Evolutionary conservation across 1,284 basidiomycete genomes (phyloP).

Genomic region (Abortiporus biennis): DNA sequence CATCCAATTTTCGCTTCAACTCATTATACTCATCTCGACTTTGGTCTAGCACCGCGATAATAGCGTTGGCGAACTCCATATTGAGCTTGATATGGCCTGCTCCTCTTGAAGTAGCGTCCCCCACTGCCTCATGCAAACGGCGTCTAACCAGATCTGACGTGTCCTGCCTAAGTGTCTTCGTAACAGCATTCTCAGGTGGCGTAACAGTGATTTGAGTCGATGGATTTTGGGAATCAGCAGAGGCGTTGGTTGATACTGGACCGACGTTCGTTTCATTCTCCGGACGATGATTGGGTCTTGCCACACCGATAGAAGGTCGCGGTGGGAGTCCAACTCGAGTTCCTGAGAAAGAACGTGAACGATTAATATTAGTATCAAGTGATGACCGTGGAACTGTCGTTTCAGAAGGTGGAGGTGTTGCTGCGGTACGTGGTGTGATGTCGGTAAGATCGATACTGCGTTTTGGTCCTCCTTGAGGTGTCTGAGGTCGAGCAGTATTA

Average conservation of each 20-base stretch:
- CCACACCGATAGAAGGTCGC: conserved; percentile 4
- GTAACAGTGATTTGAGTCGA: conserved; percentile 39
- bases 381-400: no score
- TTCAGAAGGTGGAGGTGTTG: no score
- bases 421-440: no score
- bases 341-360: conserved; percentile 9
- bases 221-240: not conserved
- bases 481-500: not conserved
- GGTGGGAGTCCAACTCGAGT: conserved; percentile 4
- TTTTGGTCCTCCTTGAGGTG: not conserved
- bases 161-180: conserved; percentile 27
- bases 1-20: conserved; percentile 77
- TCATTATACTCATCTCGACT: conserved; percentile 58
- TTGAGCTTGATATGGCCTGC: conserved; percentile 70
- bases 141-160: conserved; percentile 41
- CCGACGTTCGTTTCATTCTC: conserved; percentile 9
- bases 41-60: conserved; percentile 66
- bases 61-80: conserved; percentile 65
- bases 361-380: not conserved
- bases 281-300: not conserved
- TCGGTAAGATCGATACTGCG: not conserved
- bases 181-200: conserved; percentile 30
- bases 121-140: conserved; percentile 55
- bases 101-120: conserved; percentile 58
- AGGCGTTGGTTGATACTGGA: not conserved